Evolutionary conservation across 257 asterid species (phyloP), one percentile per base, ranked within the genome.

Genomic region (Solanum etuberosum): DNA sequence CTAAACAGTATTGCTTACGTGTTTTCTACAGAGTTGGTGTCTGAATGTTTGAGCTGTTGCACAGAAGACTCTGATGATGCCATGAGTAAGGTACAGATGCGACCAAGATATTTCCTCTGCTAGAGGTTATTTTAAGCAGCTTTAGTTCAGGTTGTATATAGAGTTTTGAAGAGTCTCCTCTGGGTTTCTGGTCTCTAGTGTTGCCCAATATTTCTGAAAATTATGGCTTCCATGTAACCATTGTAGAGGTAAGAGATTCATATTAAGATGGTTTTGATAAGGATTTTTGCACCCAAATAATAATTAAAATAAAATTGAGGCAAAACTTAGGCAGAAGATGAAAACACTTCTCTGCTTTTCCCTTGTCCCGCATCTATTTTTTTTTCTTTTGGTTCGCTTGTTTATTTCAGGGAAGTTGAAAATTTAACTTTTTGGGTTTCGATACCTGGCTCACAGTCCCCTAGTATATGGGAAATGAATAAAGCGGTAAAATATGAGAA

Each of bases 31-130:
- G 99, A 94, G 92, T 89, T 96, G 88, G 94, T 95, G 25, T 92
- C 98, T 84, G 98, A 96, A 88, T 96, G 99, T 90, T 87, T 93
- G 68, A 95, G 90, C 87, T 96, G 99, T 88, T 96, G 99, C 88
- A 89, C 98, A 37, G 99, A 96, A 93, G 99, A 96, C 91, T 95
- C 98, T 84, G 98, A 95, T 90, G 98, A 96, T 90, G 94, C 95
- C 86, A 93, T 91, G 78, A 95, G 98, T 93, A 96, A 95, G 98
- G 99, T 95, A 92, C 86, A 59, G 35, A 27, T 70, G 31, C 14
- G 10, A 67, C 8, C 16, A 4, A 29, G 7, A 46, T 40, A 77
- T 77, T 77, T 77, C 61, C 0, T 77, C 63, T 77, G 84, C 84
- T 77, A n/a, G 59, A 77, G 61, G 37, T 80, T 61, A 48, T 46